Evolutionary conservation across 768 basidiomycete genomes (phyloP), one percentile per base, ranked within the genome.

Genomic region (Tulasnella sp.): DNA sequence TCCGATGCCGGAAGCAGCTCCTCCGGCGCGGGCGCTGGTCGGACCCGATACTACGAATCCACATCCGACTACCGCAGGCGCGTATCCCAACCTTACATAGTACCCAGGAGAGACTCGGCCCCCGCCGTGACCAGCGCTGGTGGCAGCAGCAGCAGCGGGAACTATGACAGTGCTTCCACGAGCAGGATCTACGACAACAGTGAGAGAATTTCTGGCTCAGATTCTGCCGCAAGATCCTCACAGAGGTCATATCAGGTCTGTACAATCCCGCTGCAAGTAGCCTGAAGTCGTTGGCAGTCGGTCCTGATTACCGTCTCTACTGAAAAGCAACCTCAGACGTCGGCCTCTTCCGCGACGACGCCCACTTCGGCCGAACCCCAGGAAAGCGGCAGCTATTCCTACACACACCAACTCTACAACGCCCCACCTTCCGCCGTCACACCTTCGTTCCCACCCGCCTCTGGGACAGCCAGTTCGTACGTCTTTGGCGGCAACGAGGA

Each of bases 201-300:
- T 75, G 74, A 75, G 55, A n/a, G 74, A 61, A 40, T 75, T 37
- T 75, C 74, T 75, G 55, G 55, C 55, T 75, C 74, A 55, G 61
- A 67, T 67, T 35, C 61, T 67, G 46, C 44, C 74, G 13, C 74
- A 37, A 48, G 74, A 20, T 75, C 74, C 39, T 75, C 74, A 39
- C 44, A 48, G 74, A 40, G 74, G 42, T 75, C 71, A 26, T 72
- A 72, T 42, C 71, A 46, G 44, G 71, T 72, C 44, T 72, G 71
- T 40, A 72, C 71, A 67, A 13, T 67, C 61, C 61, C 61, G 26
- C 61, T 29, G 26, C 61, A 67, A 67, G 71, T 42, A 73, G 6
- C 71, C n/a, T 73, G 32, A 26, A 16, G 71, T 37, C 40, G 40
- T 73, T 48, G 20, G 71, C 71, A 42, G 71, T 48, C 46, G 71